These are phyloP conservation scores for Allomyces javanicus DNA, from an alignment of 192 early-diverging fungal genomes.

Conservation along the genomic window DNA sequence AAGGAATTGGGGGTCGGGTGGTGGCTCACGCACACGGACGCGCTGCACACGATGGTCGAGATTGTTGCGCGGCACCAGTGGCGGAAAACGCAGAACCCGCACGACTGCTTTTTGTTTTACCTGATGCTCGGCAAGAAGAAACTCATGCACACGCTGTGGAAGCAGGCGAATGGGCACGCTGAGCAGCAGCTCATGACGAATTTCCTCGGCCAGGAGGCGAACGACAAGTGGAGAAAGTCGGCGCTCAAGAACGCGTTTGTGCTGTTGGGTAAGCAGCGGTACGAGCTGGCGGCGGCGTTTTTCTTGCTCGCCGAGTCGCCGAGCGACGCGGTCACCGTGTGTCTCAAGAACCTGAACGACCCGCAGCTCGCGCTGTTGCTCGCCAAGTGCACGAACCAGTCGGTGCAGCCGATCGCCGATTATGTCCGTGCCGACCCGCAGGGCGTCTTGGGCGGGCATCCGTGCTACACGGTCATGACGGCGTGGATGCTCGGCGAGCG, in stretches of 20 bases:
- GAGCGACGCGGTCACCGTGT: conserved; percentile 82
- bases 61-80: not conserved
- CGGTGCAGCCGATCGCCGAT: not conserved
- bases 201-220: conserved; percentile 42
- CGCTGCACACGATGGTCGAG: not conserved
- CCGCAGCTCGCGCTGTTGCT: conserved; percentile 48
- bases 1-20: not conserved
- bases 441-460: no score
- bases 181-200: conserved; percentile 75
- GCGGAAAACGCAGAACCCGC: conserved; percentile 29
- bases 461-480: not conserved
- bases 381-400: not conserved
- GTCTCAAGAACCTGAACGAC: conserved; percentile 77
- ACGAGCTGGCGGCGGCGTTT: conserved; percentile 83
- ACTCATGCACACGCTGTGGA: conserved; percentile 77
- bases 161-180: conserved; percentile 53
- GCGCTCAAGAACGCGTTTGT: conserved; percentile 97
- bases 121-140: conserved; percentile 77
- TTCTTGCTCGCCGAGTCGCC: conserved; percentile 76
- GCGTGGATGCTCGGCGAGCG: not conserved
- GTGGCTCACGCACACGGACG: not conserved
- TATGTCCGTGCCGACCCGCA: no score
- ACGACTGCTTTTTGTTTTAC: conserved; percentile 72
- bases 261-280: conserved; percentile 83
- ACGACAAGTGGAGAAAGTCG: conserved; percentile 86